Evolutionary conservation across 306 rosid species (phyloP), one percentile per base, ranked within the genome.

Genomic region (Prosopis cineraria): DNA sequence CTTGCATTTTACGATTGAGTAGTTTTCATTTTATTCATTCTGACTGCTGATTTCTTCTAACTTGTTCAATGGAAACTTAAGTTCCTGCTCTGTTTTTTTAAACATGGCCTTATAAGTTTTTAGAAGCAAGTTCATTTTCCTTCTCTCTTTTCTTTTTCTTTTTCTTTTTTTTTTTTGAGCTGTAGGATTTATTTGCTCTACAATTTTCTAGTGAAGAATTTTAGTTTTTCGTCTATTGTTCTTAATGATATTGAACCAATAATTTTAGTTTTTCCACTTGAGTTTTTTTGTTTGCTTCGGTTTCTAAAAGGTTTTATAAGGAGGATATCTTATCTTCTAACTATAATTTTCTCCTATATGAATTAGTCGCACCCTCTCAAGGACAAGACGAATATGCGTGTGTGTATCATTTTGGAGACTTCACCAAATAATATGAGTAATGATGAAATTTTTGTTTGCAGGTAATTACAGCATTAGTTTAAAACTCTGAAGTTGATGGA

Each of bases 401-500:
- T 11, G 10, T 17, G 59, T 40, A 63, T 41, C 70, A 70, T 41
- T 20, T 29, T n/a, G n/a, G n/a, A n/a, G n/a, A n/a, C n/a, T n/a
- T n/a, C n/a, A n/a, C n/a, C n/a, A n/a, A n/a, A n/a, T 12, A 40
- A 70, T 47, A 56, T 71, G 37, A 39, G 17, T 65, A 72, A 24
- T 44, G 36, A 29, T 68, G 70, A 67, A 48, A 56, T 81, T 34
- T 78, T 55, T 71, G 33, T 65, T 77, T 47, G 37, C 86, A 81
- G 86, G 82, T n/a, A 39, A 40, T 76, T 70, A 68, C 62, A 68
- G 75, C 78, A n/a, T 63, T 79, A 22, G 16, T 9, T 24, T 24
- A 17, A 5, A 56, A 37, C 59, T 7, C 4, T 25, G 5, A 71
- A 67, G 55, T 70, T 82, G 33, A 90, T 92, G 93, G 95, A 93